phyloP scores from a whole-genome alignment of 371 early-diverging fungal genomes.

The Mucor lusitanicus region DNA sequence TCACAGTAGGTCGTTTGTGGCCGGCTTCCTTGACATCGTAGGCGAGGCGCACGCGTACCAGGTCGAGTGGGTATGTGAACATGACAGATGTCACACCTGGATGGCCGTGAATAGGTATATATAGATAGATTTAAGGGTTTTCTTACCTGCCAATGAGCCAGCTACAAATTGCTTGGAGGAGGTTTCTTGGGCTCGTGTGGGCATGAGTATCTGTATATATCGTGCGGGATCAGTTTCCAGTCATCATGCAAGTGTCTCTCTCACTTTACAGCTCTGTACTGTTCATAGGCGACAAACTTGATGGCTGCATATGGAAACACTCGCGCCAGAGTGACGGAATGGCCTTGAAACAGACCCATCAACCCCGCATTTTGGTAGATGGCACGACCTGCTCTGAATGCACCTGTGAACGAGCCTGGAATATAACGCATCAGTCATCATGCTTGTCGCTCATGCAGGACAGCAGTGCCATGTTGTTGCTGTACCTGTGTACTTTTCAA shows the following conservation, averaged over 20 bases:
- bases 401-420: constrained; percentile 84
- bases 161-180: constrained; percentile 66
- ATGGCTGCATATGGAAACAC: constrained; percentile 97
- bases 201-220: constrained; percentile 74
- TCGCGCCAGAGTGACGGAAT: constrained; percentile 88
- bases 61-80: constrained; percentile 93
- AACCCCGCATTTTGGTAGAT: constrained; percentile 76
- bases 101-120: neutral
- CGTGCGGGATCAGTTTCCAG: neutral
- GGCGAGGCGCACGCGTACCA: constrained; percentile 92
- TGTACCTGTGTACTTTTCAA: constrained; percentile 81
- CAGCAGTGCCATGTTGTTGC: no score
- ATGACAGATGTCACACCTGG: constrained; percentile 88
- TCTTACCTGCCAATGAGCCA: constrained; percentile 82
- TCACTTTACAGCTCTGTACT: constrained; percentile 68
- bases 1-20: constrained; percentile 37
- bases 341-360: constrained; percentile 91
- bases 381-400: constrained; percentile 76
- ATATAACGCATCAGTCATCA: no score
- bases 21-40: constrained; percentile 65
- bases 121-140: no score
- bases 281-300: constrained; percentile 95
- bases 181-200: constrained; percentile 63
- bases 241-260: no score
- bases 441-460: no score